A percentile compares a stretch with the other conserved stretches of the same genome.
These are phyloP conservation scores for Trichoderma citrinoviride DNA, from an alignment of 2,329 filamentous ascomycete species.

Conservation along the genomic window DNA sequence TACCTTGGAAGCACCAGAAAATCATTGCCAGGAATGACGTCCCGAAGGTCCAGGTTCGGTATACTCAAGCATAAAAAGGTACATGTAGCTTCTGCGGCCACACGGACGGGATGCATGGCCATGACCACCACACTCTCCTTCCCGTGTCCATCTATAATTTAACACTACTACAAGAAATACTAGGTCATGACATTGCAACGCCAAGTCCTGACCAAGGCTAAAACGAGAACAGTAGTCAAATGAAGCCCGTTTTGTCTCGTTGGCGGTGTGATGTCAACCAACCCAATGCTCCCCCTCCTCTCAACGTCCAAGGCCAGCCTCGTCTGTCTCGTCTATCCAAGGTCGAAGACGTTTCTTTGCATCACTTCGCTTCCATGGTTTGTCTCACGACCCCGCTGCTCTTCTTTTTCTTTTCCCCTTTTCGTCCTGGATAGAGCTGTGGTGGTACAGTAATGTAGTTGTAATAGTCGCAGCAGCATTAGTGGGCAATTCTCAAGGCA, in stretches of 20 bases:
- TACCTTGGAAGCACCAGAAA: too few relatives aligned
- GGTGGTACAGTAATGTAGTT: not conserved
- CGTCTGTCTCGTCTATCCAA: not conserved
- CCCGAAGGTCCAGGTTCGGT: not conserved
- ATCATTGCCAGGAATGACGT: too few relatives aligned
- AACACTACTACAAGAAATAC: not conserved
- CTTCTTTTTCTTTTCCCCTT: not conserved
- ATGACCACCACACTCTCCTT: not conserved
- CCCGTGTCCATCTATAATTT: not conserved
- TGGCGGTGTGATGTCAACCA: slow-evolving; percentile 20
- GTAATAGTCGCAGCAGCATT: too few relatives aligned
- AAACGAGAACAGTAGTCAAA: not conserved
- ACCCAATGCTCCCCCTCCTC: slow-evolving; percentile 1
- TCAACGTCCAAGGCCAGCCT: slow-evolving; percentile 1
- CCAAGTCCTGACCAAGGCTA: not conserved
- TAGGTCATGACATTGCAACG: not conserved
- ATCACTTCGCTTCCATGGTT: slow-evolving; percentile 12
- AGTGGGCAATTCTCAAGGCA: not conserved
- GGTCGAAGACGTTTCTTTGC: not conserved
- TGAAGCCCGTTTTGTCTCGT: not conserved
- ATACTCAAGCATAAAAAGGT: not conserved
- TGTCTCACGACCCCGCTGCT: slow-evolving; percentile 15
- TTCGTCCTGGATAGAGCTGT: not conserved
- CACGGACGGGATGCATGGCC: not conserved
- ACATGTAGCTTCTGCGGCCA: not conserved